Percentiles rank a stretch among this genome's conserved stretches.
These are phyloP conservation scores for Mangifera indica DNA, from an alignment of 345 rosid genomes.

Conservation along the genomic window DNA sequence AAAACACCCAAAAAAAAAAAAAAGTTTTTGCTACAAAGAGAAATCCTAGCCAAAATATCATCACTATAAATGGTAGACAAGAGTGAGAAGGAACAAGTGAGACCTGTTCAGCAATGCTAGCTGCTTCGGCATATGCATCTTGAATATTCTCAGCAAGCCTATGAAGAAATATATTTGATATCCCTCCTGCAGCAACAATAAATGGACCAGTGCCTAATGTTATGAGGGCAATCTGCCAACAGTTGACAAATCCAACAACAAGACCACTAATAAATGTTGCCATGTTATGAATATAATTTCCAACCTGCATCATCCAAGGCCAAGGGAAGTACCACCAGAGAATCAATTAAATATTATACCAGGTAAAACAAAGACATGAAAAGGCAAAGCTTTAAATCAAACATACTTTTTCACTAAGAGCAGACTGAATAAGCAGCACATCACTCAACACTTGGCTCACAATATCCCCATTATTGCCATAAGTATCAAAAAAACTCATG, in stretches of 20 bases:
- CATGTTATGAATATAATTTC: slow-evolving; percentile 98
- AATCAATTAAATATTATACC: slow-evolving; percentile 16
- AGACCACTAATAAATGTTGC: slow-evolving; percentile 97
- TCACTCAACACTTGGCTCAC: slow-evolving; percentile 99
- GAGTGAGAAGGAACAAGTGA: slow-evolving; percentile 8
- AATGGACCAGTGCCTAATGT: slow-evolving; percentile 97
- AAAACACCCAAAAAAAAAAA: not conserved
- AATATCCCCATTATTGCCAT: slow-evolving; percentile 97
- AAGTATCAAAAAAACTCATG: slow-evolving; percentile 99
- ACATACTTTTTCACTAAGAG: slow-evolving; percentile 94
- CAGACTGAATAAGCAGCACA: slow-evolving; percentile 97
- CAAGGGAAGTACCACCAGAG: slow-evolving; percentile 17
- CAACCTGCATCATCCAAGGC: slow-evolving; percentile 61
- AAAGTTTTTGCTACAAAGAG: not conserved
- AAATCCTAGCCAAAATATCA: not conserved
- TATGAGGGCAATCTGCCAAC: slow-evolving; percentile 96
- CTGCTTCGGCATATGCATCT: slow-evolving; percentile 99
- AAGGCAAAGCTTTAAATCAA: slow-evolving; percentile 23
- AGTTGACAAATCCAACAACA: slow-evolving; percentile 80
- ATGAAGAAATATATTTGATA: slow-evolving; percentile 96
- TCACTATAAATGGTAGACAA: not conserved
- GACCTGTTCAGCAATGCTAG: slow-evolving; percentile 98
- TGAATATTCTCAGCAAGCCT: slow-evolving; percentile 99
- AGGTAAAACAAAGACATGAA: slow-evolving; percentile 10
- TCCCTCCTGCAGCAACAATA: slow-evolving; percentile 98